A percentile compares a stretch with the other conserved stretches of the same genome.
phyloP scores from a whole-genome alignment of 1,284 basidiomycete genomes.

The Trametes sp. region DNA sequence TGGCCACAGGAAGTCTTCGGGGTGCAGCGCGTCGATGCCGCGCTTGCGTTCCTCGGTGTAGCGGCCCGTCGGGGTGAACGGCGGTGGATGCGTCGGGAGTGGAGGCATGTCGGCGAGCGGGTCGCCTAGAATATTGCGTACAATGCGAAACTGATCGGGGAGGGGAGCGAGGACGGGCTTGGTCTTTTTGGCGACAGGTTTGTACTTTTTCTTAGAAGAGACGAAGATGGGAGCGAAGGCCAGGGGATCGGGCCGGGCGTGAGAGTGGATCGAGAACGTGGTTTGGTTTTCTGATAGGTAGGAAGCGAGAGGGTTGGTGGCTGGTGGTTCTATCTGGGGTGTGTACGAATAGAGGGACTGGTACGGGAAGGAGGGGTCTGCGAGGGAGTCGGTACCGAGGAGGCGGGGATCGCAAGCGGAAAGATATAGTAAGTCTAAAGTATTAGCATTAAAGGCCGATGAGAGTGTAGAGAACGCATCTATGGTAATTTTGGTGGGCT shows the following conservation, averaged over 20 bases:
- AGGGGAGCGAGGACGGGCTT: slow-evolving; percentile 38
- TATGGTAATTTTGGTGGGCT: not conserved
- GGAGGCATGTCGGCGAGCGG: slow-evolving; percentile 42
- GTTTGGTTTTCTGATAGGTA: not conserved
- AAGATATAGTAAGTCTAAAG: slow-evolving; percentile 18
- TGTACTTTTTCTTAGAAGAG: slow-evolving; percentile 44
- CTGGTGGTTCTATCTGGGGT: not conserved
- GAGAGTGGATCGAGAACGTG: slow-evolving; percentile 17
- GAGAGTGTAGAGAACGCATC: slow-evolving; percentile 9
- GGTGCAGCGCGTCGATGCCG: no score
- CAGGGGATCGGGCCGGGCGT: not conserved
- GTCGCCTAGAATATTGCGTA: slow-evolving; percentile 43
- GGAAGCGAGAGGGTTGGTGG: not conserved
- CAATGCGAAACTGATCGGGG: slow-evolving; percentile 44
- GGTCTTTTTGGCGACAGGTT: slow-evolving; percentile 44
- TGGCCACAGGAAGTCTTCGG: slow-evolving; percentile 40
- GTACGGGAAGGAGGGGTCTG: slow-evolving; percentile 20
- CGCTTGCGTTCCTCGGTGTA: no score
- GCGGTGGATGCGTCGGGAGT: slow-evolving; percentile 36
- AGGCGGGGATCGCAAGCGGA: no score
- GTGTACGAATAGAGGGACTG: no score
- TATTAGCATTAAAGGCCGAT: not conserved
- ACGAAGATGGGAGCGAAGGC: not conserved
- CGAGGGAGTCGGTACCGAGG: slow-evolving; percentile 13
- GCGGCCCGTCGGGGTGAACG: slow-evolving; percentile 39